A percentile compares a stretch with the other conserved stretches of the same genome.
Evolutionary conservation across 75 land plant species (phyloP).

Genomic region (Pinus taeda): DNA sequence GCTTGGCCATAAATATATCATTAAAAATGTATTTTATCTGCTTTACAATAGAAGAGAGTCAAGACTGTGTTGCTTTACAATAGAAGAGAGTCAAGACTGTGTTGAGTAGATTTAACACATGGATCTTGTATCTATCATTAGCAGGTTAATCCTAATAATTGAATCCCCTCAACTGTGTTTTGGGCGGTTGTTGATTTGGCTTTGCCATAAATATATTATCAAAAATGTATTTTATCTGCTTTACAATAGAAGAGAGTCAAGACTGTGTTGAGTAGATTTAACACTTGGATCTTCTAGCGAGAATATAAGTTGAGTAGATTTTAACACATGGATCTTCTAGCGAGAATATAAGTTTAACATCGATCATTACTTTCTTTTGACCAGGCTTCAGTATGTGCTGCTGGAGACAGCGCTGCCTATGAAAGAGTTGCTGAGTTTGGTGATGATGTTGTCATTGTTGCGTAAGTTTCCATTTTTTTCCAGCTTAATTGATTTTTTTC

Average conservation of each 20-base stretch:
- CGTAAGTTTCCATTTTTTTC: slow-evolving; percentile 52
- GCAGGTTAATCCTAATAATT: no score
- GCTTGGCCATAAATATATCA: neutral
- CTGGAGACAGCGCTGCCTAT: slow-evolving; percentile 89
- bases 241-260: neutral
- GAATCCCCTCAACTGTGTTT: neutral
- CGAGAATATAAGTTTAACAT: no score
- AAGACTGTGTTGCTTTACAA: neutral
- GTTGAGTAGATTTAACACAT: no score
- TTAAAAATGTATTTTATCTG: no score
- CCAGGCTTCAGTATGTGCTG: slow-evolving; percentile 73
- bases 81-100: no score
- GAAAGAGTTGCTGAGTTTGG: slow-evolving; percentile 54
- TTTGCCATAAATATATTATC: neutral
- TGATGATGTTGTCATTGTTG: slow-evolving; percentile 96
- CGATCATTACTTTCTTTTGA: neutral
- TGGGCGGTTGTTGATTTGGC: neutral
- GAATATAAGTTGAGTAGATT: no score
- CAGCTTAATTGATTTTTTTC: neutral
- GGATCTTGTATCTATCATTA: no score
- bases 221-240: no score
- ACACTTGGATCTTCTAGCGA: neutral
- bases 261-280: neutral
- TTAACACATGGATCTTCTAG: neutral
- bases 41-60: neutral